Evolutionary conservation across 768 basidiomycete species (phyloP).

Genomic region (Tephrocybe sp.): DNA sequence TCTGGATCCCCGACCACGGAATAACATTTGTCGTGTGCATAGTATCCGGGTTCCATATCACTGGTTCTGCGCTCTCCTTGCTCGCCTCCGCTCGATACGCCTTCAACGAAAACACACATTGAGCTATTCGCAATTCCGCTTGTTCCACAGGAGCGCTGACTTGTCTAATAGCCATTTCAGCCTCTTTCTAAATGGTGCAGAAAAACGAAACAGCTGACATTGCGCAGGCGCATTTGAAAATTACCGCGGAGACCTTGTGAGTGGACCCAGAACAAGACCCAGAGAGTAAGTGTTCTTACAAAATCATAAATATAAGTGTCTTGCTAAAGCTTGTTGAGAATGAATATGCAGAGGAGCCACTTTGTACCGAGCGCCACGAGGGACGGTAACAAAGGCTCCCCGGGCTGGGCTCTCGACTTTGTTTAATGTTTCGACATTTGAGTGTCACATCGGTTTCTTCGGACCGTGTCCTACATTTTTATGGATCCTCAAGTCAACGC

Average conservation of each 20-base stretch:
- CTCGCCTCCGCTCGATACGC: not conserved
- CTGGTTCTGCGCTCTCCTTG: not conserved
- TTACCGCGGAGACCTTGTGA: too few relatives aligned
- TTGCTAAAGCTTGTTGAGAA: too few relatives aligned
- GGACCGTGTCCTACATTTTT: constrained; percentile 5
- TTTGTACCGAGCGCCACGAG: constrained; percentile 7
- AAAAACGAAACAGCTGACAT: too few relatives aligned
- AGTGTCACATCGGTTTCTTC: not conserved
- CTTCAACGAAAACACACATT: not conserved
- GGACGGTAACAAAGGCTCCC: not conserved
- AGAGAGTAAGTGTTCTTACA: too few relatives aligned
- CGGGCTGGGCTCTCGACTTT: not conserved
- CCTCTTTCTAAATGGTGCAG: too few relatives aligned
- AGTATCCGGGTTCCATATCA: not conserved
- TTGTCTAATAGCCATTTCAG: too few relatives aligned
- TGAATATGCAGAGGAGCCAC: too few relatives aligned
- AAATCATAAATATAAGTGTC: too few relatives aligned
- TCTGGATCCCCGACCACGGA: not conserved
- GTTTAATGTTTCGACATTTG: constrained; percentile 8
- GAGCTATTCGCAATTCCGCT: not conserved
- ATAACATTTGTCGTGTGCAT: not conserved
- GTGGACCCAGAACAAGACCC: too few relatives aligned
- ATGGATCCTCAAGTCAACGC: not conserved
- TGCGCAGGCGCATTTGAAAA: too few relatives aligned
- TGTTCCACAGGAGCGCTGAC: not conserved